A percentile compares a stretch with the other conserved stretches of the same genome.
phyloP scores from a whole-genome alignment of 352 stramenopile genomes.

The Phytophthora sojae region DNA sequence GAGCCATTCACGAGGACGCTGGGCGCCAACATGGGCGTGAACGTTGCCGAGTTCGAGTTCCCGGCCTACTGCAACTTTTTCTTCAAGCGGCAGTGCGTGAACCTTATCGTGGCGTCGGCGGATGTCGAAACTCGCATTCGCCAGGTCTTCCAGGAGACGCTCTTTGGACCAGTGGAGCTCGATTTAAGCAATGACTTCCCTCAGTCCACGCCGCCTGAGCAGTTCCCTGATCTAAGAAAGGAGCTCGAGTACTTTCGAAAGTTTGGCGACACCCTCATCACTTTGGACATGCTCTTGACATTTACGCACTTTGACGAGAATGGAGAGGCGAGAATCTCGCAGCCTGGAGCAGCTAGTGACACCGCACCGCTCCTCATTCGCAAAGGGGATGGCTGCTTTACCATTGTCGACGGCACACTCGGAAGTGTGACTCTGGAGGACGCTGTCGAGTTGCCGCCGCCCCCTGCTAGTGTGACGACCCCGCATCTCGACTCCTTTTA shows the following conservation, averaged over 20 bases:
- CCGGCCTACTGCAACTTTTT: constrained; percentile 98
- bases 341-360: constrained; percentile 62
- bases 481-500: constrained; percentile 84
- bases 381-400: constrained; percentile 73
- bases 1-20: constrained; percentile 96
- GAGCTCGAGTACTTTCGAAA: constrained; percentile 92
- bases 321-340: constrained; percentile 59
- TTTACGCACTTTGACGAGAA: constrained; percentile 89
- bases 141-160: constrained; percentile 90
- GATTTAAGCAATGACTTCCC: constrained; percentile 85
- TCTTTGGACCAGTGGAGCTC: constrained; percentile 80
- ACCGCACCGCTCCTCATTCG: constrained; percentile 53
- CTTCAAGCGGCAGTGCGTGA: constrained; percentile 89
- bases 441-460: constrained; percentile 60
- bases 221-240: constrained; percentile 79
- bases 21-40: constrained; percentile 94
- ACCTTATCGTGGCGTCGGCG: constrained; percentile 82
- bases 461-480: constrained; percentile 38
- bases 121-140: constrained; percentile 86
- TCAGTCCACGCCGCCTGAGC: constrained; percentile 53
- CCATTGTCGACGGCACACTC: constrained; percentile 58
- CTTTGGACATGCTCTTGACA: constrained; percentile 88
- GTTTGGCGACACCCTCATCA: constrained; percentile 91
- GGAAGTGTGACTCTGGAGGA: constrained; percentile 70
- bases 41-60: constrained; percentile 98